These are phyloP conservation scores for Solanum stenotomum DNA, from an alignment of 257 asterid species.

Conservation along the genomic window DNA sequence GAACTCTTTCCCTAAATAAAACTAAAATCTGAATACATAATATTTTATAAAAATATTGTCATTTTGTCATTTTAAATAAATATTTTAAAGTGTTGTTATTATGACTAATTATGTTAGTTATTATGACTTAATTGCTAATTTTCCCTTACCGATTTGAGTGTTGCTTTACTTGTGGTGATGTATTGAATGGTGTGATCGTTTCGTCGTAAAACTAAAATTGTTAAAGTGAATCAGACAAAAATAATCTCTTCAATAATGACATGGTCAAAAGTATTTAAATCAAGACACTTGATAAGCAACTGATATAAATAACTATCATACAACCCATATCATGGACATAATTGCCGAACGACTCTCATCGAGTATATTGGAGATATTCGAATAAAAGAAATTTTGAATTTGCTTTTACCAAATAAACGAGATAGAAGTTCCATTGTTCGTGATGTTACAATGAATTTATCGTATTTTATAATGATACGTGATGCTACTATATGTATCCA, in stretches of 20 bases:
- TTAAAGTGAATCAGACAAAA: fast-evolving
- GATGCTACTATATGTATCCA: background rate
- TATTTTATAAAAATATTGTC: no score
- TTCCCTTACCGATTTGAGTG: no score
- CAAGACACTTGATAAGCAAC: background rate
- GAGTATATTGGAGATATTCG: background rate
- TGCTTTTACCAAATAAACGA: background rate
- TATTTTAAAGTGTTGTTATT: no score
- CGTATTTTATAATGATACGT: no score
- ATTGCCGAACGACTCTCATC: background rate
- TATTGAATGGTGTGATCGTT: no score
- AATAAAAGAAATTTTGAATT: background rate
- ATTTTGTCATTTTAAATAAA: no score
- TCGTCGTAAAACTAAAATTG: background rate
- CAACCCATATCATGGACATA: background rate
- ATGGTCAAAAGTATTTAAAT: background rate
- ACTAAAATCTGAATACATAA: no score
- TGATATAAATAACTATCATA: background rate
- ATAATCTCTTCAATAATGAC: background rate
- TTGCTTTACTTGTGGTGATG: no score
- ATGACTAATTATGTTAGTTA: no score
- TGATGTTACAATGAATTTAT: background rate
- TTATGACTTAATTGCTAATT: no score
- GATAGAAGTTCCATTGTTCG: background rate
- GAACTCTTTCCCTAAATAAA: no score